Conservation (phyloP, 768 basidiomycete genomes). For the Trametes cubensis region DNA sequence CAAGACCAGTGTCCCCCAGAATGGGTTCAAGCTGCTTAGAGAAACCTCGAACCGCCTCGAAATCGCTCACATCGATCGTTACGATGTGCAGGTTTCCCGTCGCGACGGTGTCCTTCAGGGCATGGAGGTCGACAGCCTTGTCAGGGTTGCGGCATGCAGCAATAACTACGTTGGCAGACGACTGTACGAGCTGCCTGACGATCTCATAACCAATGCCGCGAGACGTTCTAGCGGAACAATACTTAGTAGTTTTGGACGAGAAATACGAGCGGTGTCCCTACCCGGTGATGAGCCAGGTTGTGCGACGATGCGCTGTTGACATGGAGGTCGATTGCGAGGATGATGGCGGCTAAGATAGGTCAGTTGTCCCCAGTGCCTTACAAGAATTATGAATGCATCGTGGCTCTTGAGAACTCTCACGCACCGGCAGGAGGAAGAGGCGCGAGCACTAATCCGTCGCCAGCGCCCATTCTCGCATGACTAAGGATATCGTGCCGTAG, state of each 20-base stretch:
- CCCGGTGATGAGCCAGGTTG: slow-evolving; percentile 4
- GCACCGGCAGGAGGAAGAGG: no score
- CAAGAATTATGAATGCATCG: no score
- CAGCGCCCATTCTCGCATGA: no score
- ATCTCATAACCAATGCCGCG: slow-evolving; percentile 37
- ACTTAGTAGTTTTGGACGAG: no score
- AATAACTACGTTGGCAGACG: slow-evolving; percentile 31
- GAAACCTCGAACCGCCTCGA: slow-evolving; percentile 32
- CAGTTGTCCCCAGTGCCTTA: no score
- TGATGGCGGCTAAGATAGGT: no score
- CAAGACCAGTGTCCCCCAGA: slow-evolving; percentile 35
- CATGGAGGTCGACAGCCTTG: slow-evolving; percentile 26
- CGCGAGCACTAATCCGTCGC: no score
- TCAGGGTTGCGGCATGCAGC: slow-evolving; percentile 35
- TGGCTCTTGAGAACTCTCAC: no score
- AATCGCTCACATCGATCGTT: slow-evolving; percentile 35
- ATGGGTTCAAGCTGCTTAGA: slow-evolving; percentile 28
- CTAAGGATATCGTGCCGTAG: no score
- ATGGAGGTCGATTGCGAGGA: background rate
- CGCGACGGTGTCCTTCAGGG: slow-evolving; percentile 27
- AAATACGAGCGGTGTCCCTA: background rate
- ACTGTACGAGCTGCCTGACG: slow-evolving; percentile 29
- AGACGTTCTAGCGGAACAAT: slow-evolving; percentile 24
- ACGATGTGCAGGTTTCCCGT: slow-evolving; percentile 39
- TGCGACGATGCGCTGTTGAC: background rate